Percentiles rank a stretch among this genome's conserved stretches.
Conservation (phyloP, 2,329 filamentous ascomycete genomes). For the Ascomycota sp. region DNA sequence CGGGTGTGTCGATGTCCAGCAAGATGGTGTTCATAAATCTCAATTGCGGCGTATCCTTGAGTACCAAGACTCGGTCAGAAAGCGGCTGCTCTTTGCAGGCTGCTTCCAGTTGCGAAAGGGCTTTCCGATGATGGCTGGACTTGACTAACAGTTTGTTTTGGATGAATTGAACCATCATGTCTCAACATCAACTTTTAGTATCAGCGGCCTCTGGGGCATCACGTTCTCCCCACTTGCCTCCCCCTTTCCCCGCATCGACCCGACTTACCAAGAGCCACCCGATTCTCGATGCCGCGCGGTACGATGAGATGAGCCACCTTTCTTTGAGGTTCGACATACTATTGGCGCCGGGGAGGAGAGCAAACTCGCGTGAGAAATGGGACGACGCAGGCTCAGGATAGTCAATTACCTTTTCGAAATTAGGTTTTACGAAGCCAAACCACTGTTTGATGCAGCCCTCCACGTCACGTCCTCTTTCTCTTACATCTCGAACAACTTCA, state of each 20-base stretch:
- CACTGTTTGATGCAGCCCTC: conserved; percentile 96
- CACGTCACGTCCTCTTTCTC: conserved; percentile 73
- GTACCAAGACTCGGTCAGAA: conserved; percentile 51
- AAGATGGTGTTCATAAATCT: conserved; percentile 80
- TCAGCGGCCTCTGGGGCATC: neutral
- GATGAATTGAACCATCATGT: conserved; percentile 88
- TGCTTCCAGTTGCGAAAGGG: conserved; percentile 55
- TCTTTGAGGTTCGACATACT: conserved; percentile 79
- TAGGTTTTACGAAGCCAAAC: conserved; percentile 92
- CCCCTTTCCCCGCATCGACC: too few species aligned
- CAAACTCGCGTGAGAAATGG: neutral
- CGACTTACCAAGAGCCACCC: conserved; percentile 58
- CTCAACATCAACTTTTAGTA: conserved; percentile 17
- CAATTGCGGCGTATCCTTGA: conserved; percentile 63
- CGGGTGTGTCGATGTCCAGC: conserved; percentile 53
- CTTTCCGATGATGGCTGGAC: conserved; percentile 61
- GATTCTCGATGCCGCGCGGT: conserved; percentile 83
- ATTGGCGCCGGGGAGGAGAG: neutral
- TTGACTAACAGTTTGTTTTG: conserved; percentile 73
- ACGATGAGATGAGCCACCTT: conserved; percentile 90
- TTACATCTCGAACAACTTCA: conserved; percentile 66
- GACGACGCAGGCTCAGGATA: neutral
- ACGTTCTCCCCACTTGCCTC: too few species aligned
- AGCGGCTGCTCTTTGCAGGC: conserved; percentile 52
- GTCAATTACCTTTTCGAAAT: conserved; percentile 52